These are phyloP conservation scores for Magnaporthiopsis incrustans DNA, from an alignment of 2,329 filamentous ascomycete genomes.

Conservation along the genomic window DNA sequence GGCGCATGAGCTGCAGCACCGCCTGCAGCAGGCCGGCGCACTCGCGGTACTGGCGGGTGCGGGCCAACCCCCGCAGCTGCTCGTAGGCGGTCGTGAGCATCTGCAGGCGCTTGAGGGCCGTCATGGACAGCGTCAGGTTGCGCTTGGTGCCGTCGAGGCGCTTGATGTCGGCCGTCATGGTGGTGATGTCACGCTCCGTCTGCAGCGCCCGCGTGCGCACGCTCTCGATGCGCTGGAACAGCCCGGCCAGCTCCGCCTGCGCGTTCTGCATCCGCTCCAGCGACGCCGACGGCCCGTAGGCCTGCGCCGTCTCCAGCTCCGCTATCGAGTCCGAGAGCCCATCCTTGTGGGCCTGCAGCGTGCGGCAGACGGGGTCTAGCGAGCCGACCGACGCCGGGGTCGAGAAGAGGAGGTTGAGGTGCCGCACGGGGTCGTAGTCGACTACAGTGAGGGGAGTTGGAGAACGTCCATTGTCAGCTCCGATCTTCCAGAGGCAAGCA, in stretches of 20 bases:
- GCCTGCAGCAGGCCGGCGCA: conserved; percentile 91
- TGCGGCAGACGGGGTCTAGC: conserved; percentile 64
- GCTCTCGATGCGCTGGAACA: conserved; percentile 92
- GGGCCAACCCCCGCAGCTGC: conserved; percentile 75
- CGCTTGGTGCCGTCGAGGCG: conserved; percentile 91
- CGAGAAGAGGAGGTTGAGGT: conserved; percentile 89
- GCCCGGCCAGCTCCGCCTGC: conserved; percentile 77
- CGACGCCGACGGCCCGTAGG: conserved; percentile 77
- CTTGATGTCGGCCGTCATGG: conserved; percentile 99
- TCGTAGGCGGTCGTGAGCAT: conserved; percentile 99
- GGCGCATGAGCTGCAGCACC: conserved; percentile 93
- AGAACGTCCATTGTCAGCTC: neutral
- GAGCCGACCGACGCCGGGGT: conserved; percentile 79
- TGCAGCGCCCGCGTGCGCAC: conserved; percentile 82
- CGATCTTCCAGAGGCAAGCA: neutral
- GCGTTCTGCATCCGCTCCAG: conserved; percentile 87
- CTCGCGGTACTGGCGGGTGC: conserved; percentile 85
- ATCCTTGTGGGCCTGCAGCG: conserved; percentile 69
- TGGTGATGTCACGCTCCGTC: conserved; percentile 92
- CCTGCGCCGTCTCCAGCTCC: conserved; percentile 66
- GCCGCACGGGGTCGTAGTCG: conserved; percentile 63
- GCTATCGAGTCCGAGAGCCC: conserved; percentile 73
- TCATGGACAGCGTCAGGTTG: conserved; percentile 96
- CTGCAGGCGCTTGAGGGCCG: conserved; percentile 89
- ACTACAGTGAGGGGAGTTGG: neutral